Evolutionary conservation across 495 filamentous ascomycete species (phyloP).

Genomic region (Aspergillus baeticus): DNA sequence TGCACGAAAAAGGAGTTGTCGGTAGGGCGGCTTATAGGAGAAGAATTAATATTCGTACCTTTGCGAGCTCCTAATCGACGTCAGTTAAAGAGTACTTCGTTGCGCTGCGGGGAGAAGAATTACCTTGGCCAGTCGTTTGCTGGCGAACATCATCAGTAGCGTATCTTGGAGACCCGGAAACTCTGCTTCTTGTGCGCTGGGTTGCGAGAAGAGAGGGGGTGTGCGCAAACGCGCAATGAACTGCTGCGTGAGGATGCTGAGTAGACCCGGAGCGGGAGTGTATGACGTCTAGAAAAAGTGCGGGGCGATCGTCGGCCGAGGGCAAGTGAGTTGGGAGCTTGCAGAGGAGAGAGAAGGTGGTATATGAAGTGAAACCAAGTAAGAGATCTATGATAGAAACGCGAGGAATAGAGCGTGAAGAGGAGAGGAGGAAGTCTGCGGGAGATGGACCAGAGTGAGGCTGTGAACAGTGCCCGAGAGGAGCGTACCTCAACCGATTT

Average conservation of each 20-base stretch:
- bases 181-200: background rate
- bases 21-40: background rate
- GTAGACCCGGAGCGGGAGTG: constrained; percentile 3
- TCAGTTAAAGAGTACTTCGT: constrained; percentile 4
- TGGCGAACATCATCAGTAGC: constrained; percentile 40
- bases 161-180: background rate
- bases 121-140: constrained; percentile 51
- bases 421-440: background rate
- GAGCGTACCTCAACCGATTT: background rate
- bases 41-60: constrained; percentile 27
- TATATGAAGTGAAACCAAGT: background rate
- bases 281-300: constrained; percentile 23
- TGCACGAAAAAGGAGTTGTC: background rate
- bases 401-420: background rate
- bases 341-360: background rate
- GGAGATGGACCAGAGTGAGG: background rate
- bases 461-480: background rate
- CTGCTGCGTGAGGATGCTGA: background rate
- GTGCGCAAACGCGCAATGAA: background rate
- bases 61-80: constrained; percentile 36
- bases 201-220: background rate
- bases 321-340: background rate
- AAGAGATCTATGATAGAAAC: background rate
- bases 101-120: background rate
- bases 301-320: constrained; percentile 12